Evolutionary conservation across 768 basidiomycete species (phyloP), one percentile per base, ranked within the genome.

Genomic region (Heimioporus sp.): DNA sequence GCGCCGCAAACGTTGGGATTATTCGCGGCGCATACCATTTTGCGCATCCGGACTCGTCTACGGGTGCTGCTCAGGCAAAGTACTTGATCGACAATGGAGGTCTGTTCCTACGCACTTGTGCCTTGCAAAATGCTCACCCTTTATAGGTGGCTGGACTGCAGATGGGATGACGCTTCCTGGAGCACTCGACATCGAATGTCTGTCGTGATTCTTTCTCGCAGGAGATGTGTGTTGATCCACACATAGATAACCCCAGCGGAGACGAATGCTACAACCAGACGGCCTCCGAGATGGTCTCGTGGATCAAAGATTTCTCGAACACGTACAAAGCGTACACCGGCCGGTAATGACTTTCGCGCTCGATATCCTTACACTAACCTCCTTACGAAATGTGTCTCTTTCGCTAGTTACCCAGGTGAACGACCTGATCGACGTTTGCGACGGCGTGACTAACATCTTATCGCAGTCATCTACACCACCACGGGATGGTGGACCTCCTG

Each of bases 401-500:
- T 17, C 45, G 35, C 24, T 51, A 77, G 79, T 24, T 78, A 69
- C 54, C 77, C 76, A 36, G 67, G 79, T 75, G 30, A 62, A 28
- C 32, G 19, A 28, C 24, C n/a, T 17, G 46, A 35, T 59, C 65
- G 36, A 45, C 37, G 46, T 38, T 10, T n/a, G 17, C 1, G 24
- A 28, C 24, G 24, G 3, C 21, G 20, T 43, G 37, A 19, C 20
- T 57, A 32, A 64, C 40, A 11, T 9, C 17, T 1, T 35, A 4
- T 28, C 24, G 24, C 24, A 79, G 80, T 80, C 37, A 82, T 85
- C 50, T 86, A 86, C 56, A 80, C 80, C 31, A 82, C 80, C 3
- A 84, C 81, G 10, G 72, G 78, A 62, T 87, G 85, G 85, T 87
- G 86, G 86, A 78, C 58, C 11, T 75, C 73, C 9, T 87, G 86